phyloP scores from a whole-genome alignment of 495 filamentous ascomycete species.

The Talaromyces proteolyticus region DNA sequence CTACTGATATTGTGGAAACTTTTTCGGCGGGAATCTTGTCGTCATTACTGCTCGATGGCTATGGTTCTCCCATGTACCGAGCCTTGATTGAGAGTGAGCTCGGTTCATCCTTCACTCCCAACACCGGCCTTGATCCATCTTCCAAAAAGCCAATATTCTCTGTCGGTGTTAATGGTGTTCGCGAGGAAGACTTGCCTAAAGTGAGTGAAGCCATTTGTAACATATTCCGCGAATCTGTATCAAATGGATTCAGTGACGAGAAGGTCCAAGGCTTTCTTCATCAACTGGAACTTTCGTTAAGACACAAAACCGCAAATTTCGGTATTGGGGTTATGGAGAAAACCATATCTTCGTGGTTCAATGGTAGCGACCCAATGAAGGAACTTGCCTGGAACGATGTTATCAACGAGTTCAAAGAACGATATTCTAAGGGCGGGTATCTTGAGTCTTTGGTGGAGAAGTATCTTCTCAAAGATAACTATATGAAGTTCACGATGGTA shows the following conservation, averaged over 20 bases:
- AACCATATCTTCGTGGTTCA: slow-evolving; percentile 88
- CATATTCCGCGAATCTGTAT: slow-evolving; percentile 57
- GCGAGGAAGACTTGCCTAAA: slow-evolving; percentile 67
- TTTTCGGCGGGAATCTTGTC: slow-evolving; percentile 81
- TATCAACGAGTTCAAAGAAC: slow-evolving; percentile 69
- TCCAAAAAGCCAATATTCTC: slow-evolving; percentile 78
- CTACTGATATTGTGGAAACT: slow-evolving; percentile 72
- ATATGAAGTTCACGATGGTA: slow-evolving; percentile 90
- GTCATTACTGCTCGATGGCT: slow-evolving; percentile 81
- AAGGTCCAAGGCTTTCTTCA: slow-evolving; percentile 94
- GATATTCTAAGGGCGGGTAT: slow-evolving; percentile 66
- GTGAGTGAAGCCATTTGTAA: slow-evolving; percentile 67
- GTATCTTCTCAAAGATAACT: slow-evolving; percentile 81
- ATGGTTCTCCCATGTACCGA: slow-evolving; percentile 88
- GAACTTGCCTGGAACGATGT: slow-evolving; percentile 86
- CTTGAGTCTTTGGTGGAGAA: slow-evolving; percentile 82
- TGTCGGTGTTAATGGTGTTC: slow-evolving; percentile 81
- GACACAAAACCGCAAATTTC: slow-evolving; percentile 93
- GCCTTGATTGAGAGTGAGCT: slow-evolving; percentile 87
- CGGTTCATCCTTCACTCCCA: slow-evolving; percentile 88
- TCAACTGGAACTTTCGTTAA: slow-evolving; percentile 81
- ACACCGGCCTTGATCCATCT: slow-evolving; percentile 81
- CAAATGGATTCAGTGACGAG: slow-evolving; percentile 74
- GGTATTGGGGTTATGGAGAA: slow-evolving; percentile 86
- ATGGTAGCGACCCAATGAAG: slow-evolving; percentile 87